These are phyloP conservation scores for Fusarium subtropicale DNA, from an alignment of 2,329 filamentous ascomycete species.

Conservation along the genomic window DNA sequence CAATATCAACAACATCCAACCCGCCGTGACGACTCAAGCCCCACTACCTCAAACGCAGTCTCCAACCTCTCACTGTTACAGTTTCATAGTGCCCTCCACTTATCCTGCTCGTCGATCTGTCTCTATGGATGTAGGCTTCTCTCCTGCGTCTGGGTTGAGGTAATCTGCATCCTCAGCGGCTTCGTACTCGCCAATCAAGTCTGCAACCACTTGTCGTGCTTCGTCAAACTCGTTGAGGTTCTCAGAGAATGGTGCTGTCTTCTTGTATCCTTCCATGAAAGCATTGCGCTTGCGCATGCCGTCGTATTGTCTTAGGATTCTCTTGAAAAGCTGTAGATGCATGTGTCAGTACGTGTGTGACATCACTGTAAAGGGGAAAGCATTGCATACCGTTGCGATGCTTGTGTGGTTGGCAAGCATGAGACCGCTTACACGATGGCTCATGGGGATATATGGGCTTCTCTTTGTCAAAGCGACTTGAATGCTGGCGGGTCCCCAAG, in stretches of 20 bases:
- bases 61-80: not conserved
- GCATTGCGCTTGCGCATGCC: slow-evolving; percentile 95
- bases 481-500: slow-evolving; percentile 97
- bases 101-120: slow-evolving; percentile 62
- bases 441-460: slow-evolving; percentile 94
- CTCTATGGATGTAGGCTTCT: slow-evolving; percentile 64
- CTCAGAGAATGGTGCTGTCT: slow-evolving; percentile 91
- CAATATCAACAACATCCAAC: slow-evolving; percentile 36
- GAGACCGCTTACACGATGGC: slow-evolving; percentile 91
- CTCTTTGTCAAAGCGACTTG: slow-evolving; percentile 97
- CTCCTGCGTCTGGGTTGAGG: slow-evolving; percentile 76
- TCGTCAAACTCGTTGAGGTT: slow-evolving; percentile 96
- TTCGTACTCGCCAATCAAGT: slow-evolving; percentile 94
- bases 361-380: not conserved
- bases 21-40: slow-evolving; percentile 20
- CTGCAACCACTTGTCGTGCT: slow-evolving; percentile 88
- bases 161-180: slow-evolving; percentile 93
- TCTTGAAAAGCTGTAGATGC: slow-evolving; percentile 80
- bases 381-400: slow-evolving; percentile 79
- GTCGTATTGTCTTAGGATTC: slow-evolving; percentile 92
- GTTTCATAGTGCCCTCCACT: not conserved
- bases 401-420: slow-evolving; percentile 99
- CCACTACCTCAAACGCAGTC: slow-evolving; percentile 18
- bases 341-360: slow-evolving; percentile 2
- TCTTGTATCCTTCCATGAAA: slow-evolving; percentile 96